These are phyloP conservation scores for Suhomyces ambrosiae DNA, from an alignment of 1,139 yeast genomes.

Conservation along the genomic window DNA sequence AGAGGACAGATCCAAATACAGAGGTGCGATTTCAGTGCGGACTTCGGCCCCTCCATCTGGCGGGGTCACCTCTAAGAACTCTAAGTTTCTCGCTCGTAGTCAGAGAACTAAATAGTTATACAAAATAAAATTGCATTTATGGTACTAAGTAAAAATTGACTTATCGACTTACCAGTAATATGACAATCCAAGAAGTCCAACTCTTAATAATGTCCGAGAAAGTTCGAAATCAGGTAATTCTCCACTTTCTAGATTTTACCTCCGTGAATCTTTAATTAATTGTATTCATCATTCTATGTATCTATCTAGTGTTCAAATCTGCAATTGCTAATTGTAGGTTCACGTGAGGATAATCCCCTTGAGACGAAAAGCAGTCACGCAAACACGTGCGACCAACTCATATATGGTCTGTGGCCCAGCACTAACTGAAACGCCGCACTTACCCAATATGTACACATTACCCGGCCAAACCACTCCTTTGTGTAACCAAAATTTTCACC, in stretches of 20 bases:
- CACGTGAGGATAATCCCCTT: neutral
- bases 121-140: neutral
- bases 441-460: constrained; percentile 3
- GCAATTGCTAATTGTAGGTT: too few species aligned
- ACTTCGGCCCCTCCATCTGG: constrained; percentile 7
- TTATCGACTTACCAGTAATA: too few species aligned
- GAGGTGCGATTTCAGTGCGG: constrained; percentile 8
- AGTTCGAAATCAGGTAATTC: too few species aligned
- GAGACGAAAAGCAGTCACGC: constrained; percentile 12
- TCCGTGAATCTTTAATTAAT: too few species aligned
- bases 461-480: constrained; percentile 11
- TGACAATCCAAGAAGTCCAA: too few species aligned
- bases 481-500: constrained; percentile 17
- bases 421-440: constrained; percentile 10
- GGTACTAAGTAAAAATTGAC: neutral
- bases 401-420: constrained; percentile 10
- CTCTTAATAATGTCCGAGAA: too few species aligned
- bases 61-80: constrained; percentile 42
- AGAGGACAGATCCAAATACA: constrained; percentile 21
- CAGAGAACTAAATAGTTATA: constrained; percentile 34
- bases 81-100: constrained; percentile 48
- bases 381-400: constrained; percentile 4
- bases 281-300: too few species aligned
- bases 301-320: too few species aligned
- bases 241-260: too few species aligned